Conservation (phyloP, 352 stramenopile species). For the Globisporangium lucens region DNA sequence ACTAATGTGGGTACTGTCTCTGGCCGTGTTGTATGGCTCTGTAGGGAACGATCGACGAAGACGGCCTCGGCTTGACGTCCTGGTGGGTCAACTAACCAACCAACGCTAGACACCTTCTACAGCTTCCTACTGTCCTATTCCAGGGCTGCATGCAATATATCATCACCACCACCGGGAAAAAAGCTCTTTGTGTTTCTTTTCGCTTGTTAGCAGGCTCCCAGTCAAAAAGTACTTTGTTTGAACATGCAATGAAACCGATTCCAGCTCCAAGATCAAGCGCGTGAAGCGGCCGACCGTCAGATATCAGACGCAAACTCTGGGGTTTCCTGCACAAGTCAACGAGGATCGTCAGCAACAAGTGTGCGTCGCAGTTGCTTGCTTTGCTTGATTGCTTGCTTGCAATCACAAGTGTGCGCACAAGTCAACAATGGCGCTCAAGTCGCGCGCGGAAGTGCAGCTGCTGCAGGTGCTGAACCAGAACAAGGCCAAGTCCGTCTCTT, state of each 20-base stretch:
- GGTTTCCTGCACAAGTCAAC: neutral
- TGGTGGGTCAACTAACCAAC: slow-evolving; percentile 57
- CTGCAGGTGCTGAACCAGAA: slow-evolving; percentile 47
- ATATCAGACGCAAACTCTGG: neutral
- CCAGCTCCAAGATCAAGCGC: neutral
- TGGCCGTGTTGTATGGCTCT: neutral
- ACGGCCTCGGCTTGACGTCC: slow-evolving; percentile 77
- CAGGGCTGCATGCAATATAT: neutral
- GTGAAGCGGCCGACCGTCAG: neutral
- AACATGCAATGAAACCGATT: neutral
- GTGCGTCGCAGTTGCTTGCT: neutral
- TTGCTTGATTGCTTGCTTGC: neutral
- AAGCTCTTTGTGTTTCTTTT: neutral
- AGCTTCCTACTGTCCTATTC: neutral
- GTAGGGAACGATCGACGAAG: slow-evolving; percentile 86
- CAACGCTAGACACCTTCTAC: slow-evolving; percentile 13
- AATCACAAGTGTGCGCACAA: neutral
- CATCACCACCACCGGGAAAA: neutral
- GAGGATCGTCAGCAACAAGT: neutral
- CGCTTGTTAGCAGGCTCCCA: neutral
- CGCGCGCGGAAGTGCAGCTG: slow-evolving; percentile 50
- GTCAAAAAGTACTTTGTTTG: neutral
- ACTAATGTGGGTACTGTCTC: neutral
- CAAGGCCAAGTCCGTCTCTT: slow-evolving; percentile 37
- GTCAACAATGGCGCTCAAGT: slow-evolving; percentile 33